Evolutionary conservation across 352 stramenopile genomes (phyloP), one percentile per base, ranked within the genome.

Genomic region (Peronospora tabacina): DNA sequence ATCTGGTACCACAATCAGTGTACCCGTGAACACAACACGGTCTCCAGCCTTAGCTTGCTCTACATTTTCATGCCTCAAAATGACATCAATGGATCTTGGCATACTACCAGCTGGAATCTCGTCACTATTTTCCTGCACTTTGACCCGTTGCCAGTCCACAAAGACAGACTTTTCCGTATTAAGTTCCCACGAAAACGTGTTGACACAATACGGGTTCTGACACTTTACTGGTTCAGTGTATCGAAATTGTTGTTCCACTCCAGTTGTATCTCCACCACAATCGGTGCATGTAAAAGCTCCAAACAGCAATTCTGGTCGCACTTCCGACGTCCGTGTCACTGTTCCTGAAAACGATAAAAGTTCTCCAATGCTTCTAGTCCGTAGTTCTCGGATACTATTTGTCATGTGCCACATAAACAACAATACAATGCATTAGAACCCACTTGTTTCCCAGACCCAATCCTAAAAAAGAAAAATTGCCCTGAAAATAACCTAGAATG

Each of bases 71-170:
- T 98, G 88, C n/a, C 95, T 69, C 28, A 99, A 60, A 51, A 99
- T 97, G 8, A 99, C 88, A 58, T 99, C 96, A 44, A 99, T 90
- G 1, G 82, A 95, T 8, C 97, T 69, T 5, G 97, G 97, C 94
- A 99, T 98, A 41, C 66, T 94, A 11, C 97, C 97, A 0, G 97
- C 77, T n/a, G 97, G 97, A 52, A 99, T 98, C 58, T 99, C 95
- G 55, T 98, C 90, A 30, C 92, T 92, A 66, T 98, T 98, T 63
- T 99, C 97, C 70, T 99, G 97, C 15, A 99, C 91, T 35, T 97
- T 90, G 29, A 99, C 70, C 24, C 95, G 87, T 72, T 99, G 97
- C 96, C 96, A 99, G 66, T 99, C 97, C 10, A 98, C 91, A 60
- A 99, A 99, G 28, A 96, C 80, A 16, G 80, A 97, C 47, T 87